A percentile compares a stretch with the other conserved stretches of the same genome.
Evolutionary conservation across 2,329 filamentous ascomycete species (phyloP).

Genomic region (Penicillium decumbens): DNA sequence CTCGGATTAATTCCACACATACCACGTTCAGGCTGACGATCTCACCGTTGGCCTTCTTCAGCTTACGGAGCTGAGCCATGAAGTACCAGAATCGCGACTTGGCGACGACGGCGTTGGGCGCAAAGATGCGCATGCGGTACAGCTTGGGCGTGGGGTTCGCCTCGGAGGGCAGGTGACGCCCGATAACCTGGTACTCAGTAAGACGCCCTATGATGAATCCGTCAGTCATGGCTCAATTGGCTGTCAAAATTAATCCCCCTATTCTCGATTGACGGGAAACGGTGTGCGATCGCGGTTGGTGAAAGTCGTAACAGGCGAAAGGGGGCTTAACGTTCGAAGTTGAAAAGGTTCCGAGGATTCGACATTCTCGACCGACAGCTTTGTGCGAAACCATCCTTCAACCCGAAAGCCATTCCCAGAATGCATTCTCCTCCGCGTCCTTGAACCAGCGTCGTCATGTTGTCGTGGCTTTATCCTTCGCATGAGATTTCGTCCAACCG

Average conservation of each 20-base stretch:
- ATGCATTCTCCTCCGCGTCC: not conserved
- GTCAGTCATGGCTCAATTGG: constrained; percentile 29
- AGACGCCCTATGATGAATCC: constrained; percentile 73
- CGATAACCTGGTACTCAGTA: constrained; percentile 99
- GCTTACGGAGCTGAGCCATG: constrained; percentile 96
- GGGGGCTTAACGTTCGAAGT: constrained; percentile 8
- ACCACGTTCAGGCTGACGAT: constrained; percentile 96
- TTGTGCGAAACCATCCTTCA: constrained; percentile 4
- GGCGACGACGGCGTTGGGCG: constrained; percentile 93
- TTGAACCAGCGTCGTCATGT: not conserved
- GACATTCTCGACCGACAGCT: constrained; percentile 3
- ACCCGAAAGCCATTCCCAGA: not conserved
- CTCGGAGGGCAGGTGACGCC: constrained; percentile 97
- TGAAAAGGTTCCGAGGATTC: constrained; percentile 1
- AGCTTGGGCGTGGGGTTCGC: constrained; percentile 94
- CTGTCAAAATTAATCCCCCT: not conserved
- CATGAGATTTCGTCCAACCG: constrained; percentile 22
- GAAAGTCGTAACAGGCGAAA: constrained; percentile 6
- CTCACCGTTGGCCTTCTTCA: constrained; percentile 99
- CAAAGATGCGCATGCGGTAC: constrained; percentile 99
- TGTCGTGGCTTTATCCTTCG: constrained; percentile 12
- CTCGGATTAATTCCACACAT: constrained; percentile 44
- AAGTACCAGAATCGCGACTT: constrained; percentile 99
- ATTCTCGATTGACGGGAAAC: constrained; percentile 8
- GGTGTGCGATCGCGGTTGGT: constrained; percentile 16